These are phyloP conservation scores for Tilletia caries DNA, from an alignment of 1,284 basidiomycete genomes.

Conservation along the genomic window DNA sequence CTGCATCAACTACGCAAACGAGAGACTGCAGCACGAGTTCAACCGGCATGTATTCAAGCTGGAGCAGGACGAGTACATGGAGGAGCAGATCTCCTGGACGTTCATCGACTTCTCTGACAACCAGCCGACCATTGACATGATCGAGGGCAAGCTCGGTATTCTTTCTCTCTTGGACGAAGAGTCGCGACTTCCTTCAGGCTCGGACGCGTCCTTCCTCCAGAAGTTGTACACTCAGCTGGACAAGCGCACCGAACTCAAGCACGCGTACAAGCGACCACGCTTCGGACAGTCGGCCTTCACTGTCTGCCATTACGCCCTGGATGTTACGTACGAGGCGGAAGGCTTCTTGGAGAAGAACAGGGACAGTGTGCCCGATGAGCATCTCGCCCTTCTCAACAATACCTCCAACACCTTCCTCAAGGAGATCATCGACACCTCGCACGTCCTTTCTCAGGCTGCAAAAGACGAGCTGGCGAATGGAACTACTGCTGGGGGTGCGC, in stretches of 20 bases:
- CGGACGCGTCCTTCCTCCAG: constrained; percentile 86
- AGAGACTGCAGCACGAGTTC: constrained; percentile 89
- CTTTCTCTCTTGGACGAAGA: constrained; percentile 94
- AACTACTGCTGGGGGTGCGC: constrained; percentile 20
- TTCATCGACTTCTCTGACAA: constrained; percentile 99
- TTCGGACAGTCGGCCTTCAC: constrained; percentile 97
- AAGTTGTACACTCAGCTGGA: constrained; percentile 83
- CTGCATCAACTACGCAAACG: constrained; percentile 99
- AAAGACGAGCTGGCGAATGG: constrained; percentile 18
- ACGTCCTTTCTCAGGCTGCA: constrained; percentile 62
- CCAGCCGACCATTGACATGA: constrained; percentile 96
- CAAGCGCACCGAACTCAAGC: constrained; percentile 76
- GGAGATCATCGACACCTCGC: constrained; percentile 85
- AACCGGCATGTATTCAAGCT: constrained; percentile 61
- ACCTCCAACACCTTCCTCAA: constrained; percentile 90
- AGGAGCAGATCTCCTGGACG: constrained; percentile 98
- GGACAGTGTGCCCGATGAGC: constrained; percentile 98
- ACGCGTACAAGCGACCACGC: constrained; percentile 93
- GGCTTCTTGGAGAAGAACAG: constrained; percentile 99
- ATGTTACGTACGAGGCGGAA: constrained; percentile 94
- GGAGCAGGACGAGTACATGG: constrained; percentile 98
- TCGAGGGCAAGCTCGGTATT: constrained; percentile 94
- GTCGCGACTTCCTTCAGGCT: constrained; percentile 90
- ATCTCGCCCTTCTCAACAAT: constrained; percentile 76
- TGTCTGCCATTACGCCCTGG: constrained; percentile 94